Conservation (phyloP, 2,329 filamentous ascomycete species). For the Aspergillus floridensis region DNA sequence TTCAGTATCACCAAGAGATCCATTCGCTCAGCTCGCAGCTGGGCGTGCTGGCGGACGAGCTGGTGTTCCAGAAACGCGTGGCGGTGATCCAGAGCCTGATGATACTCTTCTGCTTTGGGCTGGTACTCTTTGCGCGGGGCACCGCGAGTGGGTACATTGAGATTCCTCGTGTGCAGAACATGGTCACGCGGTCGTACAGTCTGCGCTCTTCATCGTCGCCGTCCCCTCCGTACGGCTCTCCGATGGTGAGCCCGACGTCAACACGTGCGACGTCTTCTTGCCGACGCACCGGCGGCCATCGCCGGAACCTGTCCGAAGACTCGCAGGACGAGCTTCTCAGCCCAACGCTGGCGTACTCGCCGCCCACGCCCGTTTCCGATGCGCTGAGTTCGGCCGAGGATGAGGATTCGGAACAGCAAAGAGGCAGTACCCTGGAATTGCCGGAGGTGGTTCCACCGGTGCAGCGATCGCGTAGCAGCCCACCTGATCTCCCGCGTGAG, state of each 20-base stretch:
- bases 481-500: conserved; percentile 25
- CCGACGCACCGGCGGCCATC: conserved; percentile 24
- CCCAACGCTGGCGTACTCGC: conserved; percentile 37
- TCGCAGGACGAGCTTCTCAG: conserved; percentile 29
- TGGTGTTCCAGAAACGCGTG: conserved; percentile 81
- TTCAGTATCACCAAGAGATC: conserved; percentile 79
- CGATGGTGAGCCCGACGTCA: conserved; percentile 39
- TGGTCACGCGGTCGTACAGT: conserved; percentile 46
- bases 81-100: conserved; percentile 87
- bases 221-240: conserved; percentile 35
- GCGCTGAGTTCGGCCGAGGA: conserved; percentile 18
- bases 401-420: conserved; percentile 19
- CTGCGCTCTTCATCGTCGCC: conserved; percentile 38
- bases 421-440: conserved; percentile 20
- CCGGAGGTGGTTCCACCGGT: conserved; percentile 24
- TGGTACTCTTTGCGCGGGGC: conserved; percentile 73
- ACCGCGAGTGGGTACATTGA: conserved; percentile 45
- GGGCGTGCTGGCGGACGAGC: conserved; percentile 88
- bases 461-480: conserved; percentile 33
- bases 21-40: conserved; percentile 76
- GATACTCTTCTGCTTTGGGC: conserved; percentile 77
- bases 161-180: conserved; percentile 47
- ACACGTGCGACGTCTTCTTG: conserved; percentile 34
- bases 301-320: conserved; percentile 36
- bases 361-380: conserved; percentile 40